Base-by-base conservation (phyloP, 768 basidiomycete species). In the Stropharia rugosoannulata region DNA sequence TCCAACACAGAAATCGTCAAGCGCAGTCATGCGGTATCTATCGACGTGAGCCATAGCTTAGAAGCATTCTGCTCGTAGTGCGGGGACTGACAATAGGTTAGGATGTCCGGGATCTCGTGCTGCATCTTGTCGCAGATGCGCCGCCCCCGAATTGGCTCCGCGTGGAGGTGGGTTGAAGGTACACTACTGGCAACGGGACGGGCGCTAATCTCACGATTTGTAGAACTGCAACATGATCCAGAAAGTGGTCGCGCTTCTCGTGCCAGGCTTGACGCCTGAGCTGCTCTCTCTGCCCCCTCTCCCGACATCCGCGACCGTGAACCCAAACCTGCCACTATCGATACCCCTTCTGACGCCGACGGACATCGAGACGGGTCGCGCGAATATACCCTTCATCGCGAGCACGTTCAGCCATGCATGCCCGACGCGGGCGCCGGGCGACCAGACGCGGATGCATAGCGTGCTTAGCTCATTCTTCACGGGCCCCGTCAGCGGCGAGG, bases 351-450 rank as follows among this genome's bases (percentile, higher is more conserved):
- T 69, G n/a, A 61, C 72, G 2, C 63, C 66, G 22, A 57, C 66
- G 7, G 56, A 56, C 22, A 63, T 62, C 18, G 52, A 58, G 71
- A 43, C 62, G 60, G 16, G 70, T 19, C 60, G 64, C 2, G 55
- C 76, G 1, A 74, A 68, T 22, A 73, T 86, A 19, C 85, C 84
- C 2, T 98, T 82, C 73, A 87, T 85, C 57, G 82, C 82, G 39
- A 87, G 75, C 35, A 91, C 81, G 4, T 99, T 98, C 74, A 91
- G 90, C 55, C 93, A 97, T 73, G 94, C 93, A 12, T 93, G 90
- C 59, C 96, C 95, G 0, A 95, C 95, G 0, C 84, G 89, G 16
- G 95, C 95, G 0, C 95, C 95, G 0, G 97, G 96, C 0, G 96
- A 98, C 61, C 79, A 80, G 51, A 86, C 80, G 36, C 79, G 86